phyloP scores from a whole-genome alignment of 495 filamentous ascomycete species.

The Aspergillus baeticus region DNA sequence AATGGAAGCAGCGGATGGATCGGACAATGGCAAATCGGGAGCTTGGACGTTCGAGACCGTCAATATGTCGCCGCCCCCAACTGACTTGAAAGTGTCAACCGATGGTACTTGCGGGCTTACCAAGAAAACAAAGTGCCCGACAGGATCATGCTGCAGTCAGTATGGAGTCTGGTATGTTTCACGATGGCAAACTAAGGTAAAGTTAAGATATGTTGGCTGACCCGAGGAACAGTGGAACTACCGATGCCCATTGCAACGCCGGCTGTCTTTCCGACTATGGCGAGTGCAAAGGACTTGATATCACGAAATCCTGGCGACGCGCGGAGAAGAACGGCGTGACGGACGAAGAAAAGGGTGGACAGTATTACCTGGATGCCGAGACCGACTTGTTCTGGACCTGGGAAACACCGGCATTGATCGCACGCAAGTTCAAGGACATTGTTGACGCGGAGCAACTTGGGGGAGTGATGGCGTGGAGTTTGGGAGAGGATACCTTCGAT shows the following conservation, averaged over 20 bases:
- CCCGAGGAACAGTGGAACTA: slow-evolving; percentile 20
- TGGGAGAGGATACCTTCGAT: slow-evolving; percentile 66
- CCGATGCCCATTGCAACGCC: slow-evolving; percentile 36
- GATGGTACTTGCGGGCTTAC: slow-evolving; percentile 33
- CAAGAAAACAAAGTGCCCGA: slow-evolving; percentile 31
- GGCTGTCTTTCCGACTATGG: slow-evolving; percentile 44
- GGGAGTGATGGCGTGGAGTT: slow-evolving; percentile 70
- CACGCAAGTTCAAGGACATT: slow-evolving; percentile 61
- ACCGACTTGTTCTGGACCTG: slow-evolving; percentile 72
- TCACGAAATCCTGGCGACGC: slow-evolving; percentile 42
- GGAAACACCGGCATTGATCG: slow-evolving; percentile 63
- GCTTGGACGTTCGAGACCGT: slow-evolving; percentile 54
- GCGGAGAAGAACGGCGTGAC: slow-evolving; percentile 55
- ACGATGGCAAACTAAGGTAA: background rate
- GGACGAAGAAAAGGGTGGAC: slow-evolving; percentile 59
- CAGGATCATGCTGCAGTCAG: slow-evolving; percentile 35
- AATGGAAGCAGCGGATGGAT: slow-evolving; percentile 64
- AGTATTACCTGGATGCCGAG: slow-evolving; percentile 65
- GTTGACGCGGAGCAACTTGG: slow-evolving; percentile 58
- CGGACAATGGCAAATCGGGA: slow-evolving; percentile 61
- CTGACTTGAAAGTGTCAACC: slow-evolving; percentile 46
- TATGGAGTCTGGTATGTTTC: slow-evolving; percentile 39
- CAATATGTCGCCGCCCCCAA: slow-evolving; percentile 47
- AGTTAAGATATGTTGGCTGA: background rate
- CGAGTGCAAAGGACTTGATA: slow-evolving; percentile 39